These are phyloP conservation scores for Leonotis leonurus DNA, from an alignment of 257 asterid species.

Conservation along the genomic window DNA sequence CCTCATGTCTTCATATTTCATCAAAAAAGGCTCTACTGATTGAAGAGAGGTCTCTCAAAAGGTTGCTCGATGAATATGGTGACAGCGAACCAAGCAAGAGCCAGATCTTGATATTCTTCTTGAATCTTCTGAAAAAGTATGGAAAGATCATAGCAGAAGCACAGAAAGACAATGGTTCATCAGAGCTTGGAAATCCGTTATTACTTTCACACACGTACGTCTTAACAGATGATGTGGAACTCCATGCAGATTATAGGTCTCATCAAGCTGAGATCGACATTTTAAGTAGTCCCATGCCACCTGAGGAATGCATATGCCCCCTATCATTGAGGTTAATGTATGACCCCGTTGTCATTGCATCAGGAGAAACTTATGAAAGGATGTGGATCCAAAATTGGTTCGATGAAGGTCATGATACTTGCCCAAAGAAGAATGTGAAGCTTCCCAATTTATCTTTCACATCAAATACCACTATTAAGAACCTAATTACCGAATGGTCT, in stretches of 20 bases:
- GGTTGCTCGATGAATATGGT: conserved; percentile 39
- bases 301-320: conserved; percentile 71
- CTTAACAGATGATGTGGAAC: conserved; percentile 35
- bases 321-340: conserved; percentile 67
- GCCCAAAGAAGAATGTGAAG: conserved; percentile 57
- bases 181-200: conserved; percentile 22
- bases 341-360: conserved; percentile 80
- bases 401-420: conserved; percentile 59
- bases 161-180: conserved; percentile 25
- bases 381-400: conserved; percentile 86
- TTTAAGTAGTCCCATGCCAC: conserved; percentile 36
- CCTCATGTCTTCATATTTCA: conserved; percentile 45
- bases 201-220: conserved; percentile 19
- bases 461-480: conserved; percentile 53
- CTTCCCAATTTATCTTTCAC: conserved; percentile 44
- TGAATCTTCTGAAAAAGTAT: conserved; percentile 47
- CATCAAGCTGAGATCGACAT: conserved; percentile 30
- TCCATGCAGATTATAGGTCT: conserved; percentile 21
- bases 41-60: conserved; percentile 67
- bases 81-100: conserved; percentile 40
- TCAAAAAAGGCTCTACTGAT: conserved; percentile 57
- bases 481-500: conserved; percentile 61
- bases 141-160: conserved; percentile 38
- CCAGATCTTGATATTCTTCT: conserved; percentile 49
- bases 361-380: conserved; percentile 84